Conservation (phyloP, 805 yeast genomes). For the Teunomyces funiuensis region DNA sequence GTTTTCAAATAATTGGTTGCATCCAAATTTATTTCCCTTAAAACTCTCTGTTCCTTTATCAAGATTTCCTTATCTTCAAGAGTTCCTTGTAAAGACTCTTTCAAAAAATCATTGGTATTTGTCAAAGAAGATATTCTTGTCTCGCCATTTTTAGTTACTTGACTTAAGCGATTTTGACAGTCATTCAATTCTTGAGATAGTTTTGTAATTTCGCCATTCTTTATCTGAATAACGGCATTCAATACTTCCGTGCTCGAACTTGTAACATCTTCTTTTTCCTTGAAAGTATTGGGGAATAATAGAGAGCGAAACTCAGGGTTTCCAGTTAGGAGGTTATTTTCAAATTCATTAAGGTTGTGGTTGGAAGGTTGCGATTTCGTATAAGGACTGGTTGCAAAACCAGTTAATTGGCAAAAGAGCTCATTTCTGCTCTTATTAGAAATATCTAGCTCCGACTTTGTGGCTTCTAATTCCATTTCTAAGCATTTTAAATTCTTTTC, state of each 20-base stretch:
- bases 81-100: neutral
- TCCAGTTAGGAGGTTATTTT: neutral
- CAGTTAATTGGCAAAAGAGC: neutral
- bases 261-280: neutral
- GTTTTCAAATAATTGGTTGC: neutral
- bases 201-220: neutral
- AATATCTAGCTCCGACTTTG: neutral
- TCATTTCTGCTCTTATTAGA: neutral
- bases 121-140: neutral
- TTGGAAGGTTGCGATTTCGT: neutral
- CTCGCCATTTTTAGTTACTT: neutral
- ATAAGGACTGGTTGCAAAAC: neutral
- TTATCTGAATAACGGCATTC: neutral
- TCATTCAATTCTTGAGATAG: neutral
- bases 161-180: neutral
- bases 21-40: neutral
- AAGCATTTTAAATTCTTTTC: neutral
- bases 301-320: neutral
- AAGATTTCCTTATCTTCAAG: constrained; percentile 1
- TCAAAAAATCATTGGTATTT: constrained; percentile 1
- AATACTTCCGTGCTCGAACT: too few species aligned
- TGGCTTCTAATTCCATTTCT: neutral
- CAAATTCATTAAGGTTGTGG: neutral
- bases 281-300: neutral
- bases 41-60: neutral